Evolutionary conservation across 2,329 filamentous ascomycete species (phyloP), one percentile per base, ranked within the genome.

Genomic region (Metarhizium album): DNA sequence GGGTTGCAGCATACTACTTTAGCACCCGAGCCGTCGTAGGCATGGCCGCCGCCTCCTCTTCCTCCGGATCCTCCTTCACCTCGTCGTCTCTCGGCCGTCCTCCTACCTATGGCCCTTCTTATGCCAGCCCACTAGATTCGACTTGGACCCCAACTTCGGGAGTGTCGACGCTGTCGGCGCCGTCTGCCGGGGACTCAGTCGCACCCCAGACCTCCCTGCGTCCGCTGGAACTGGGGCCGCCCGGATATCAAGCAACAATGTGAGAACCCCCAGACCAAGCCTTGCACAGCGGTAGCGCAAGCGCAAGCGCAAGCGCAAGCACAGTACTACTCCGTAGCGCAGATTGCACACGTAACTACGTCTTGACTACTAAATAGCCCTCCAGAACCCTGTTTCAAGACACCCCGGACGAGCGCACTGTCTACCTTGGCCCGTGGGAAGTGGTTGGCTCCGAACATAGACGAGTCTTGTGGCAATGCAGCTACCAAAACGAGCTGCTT

Each of bases 361-460:
- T 47, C 35, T 18, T 31, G 14, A 20, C 4, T 14, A 8, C 46
- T 58, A 50, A 55, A 56, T 59, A 55, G 60, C 54, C 42, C 56
- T 48, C 45, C 58, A 77, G 74, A 66, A 72, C 67, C 45, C 67
- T 77, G n/a, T 76, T 73, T 53, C 72, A 75, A 56, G 70, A 73
- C 46, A 75, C 73, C 6, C 58, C 68, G 35, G 67, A 73, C 57
- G 74, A 78, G 57, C 68, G 67, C 46, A 74, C 73, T 13, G 65
- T 77, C 45, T 76, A 76, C 54, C 67, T 78, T 7, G 74, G 74
- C n/a, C 74, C 74, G 4, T 77, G 74, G 74, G 72, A 76, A 57
- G 67, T 76, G 35, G 64, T 74, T 38, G 70, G 70, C 42, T 67
- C 68, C 38, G 71, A 73, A 52, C 68, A 70, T 31, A 72, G 73